Conservation (phyloP, 176 grass and related monocot species). For the Saccharum officinarum region DNA sequence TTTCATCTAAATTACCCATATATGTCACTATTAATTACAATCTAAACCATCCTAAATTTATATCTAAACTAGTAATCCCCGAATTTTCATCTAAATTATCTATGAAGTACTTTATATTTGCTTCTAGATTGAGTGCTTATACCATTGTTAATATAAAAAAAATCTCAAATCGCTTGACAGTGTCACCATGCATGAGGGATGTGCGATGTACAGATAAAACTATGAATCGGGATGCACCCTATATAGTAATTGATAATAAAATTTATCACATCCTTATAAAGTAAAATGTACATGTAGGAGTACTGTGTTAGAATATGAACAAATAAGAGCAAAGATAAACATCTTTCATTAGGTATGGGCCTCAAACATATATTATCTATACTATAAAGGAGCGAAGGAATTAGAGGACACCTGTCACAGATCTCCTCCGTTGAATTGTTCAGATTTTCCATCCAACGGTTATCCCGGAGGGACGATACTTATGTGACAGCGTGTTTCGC, state of each 20-base stretch:
- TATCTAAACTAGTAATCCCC: not conserved
- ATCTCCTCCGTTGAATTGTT: no score
- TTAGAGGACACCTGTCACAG: no score
- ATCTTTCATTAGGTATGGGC: not conserved
- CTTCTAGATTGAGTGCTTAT: not conserved
- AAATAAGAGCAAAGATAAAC: not conserved
- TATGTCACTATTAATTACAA: not conserved
- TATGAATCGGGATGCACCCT: not conserved
- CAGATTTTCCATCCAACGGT: no score
- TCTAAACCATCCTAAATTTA: not conserved
- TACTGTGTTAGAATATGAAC: not conserved
- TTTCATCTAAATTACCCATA: not conserved
- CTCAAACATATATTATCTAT: not conserved
- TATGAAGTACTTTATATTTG: not conserved
- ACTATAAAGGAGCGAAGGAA: no score
- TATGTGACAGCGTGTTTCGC: no score
- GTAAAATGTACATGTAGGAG: not conserved
- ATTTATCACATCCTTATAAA: not conserved
- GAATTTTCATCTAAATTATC: not conserved
- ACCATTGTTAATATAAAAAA: not conserved
- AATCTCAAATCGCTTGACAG: not conserved
- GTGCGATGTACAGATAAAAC: not conserved
- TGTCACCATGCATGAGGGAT: not conserved
- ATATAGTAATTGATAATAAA: not conserved
- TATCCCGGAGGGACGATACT: no score